Base-by-base conservation (phyloP, 805 yeast species). In the Vanderwaltozyma tropicalis region DNA sequence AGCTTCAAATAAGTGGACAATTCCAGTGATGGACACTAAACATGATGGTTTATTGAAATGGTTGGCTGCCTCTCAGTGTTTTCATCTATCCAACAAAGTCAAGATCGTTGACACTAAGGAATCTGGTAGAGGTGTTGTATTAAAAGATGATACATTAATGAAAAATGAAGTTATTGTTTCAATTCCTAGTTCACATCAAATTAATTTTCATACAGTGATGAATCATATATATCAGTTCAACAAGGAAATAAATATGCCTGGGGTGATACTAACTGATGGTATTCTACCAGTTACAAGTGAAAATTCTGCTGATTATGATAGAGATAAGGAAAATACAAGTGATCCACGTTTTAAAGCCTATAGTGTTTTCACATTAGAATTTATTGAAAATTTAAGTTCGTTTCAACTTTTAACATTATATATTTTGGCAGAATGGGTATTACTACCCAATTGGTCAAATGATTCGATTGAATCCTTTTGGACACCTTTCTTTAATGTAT, bases 41-140 rank as follows among this genome's bases (percentile, higher is more conserved):
- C 35, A 58, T 8, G 41, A 45, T 2, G 25, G 28, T 5, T 47
- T 68, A 24, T 25, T 50, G 1, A 22, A 38, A 8, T 68, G 72
- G 72, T 49, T 68, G 10, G 34, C 44, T 0, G 46, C 46, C 17
- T 45, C 56, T 10, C 43, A 41, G 3, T 35, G 40, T 8, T 55
- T 64, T 24, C 34, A 33, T 19, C 53, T 77, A 3, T 64, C 74
- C 2, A 49, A 63, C 0, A 66, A 62, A 26, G 50, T 76, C 6
- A 48, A 47, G 2, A 67, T 78, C 7, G 52, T 48, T 11, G 69
- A 71, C 22, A 62, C 68, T 11, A 46, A 48, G 1, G 62, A 58
- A 9, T 62, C 74, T 13, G 95, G 95, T 14, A 69, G 87, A 53
- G 83, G 85, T 40, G 67, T 85, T 19, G 61, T 69, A 4, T 39